Evolutionary conservation across 768 basidiomycete genomes (phyloP).

Genomic region (Steccherinum ochraceum): DNA sequence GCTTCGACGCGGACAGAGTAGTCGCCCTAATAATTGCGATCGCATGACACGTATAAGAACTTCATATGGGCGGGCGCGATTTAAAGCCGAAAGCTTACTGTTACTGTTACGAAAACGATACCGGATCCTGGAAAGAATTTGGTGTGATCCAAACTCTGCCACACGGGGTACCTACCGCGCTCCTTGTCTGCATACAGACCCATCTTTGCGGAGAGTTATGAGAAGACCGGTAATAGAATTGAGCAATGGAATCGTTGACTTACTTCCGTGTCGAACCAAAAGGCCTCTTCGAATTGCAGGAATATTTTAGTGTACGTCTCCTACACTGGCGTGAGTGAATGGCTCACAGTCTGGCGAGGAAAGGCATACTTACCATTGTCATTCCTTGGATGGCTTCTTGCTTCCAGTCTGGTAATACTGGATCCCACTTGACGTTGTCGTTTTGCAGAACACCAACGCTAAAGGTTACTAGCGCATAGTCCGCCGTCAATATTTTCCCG

Average conservation of each 20-base stretch:
- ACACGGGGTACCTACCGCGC: constrained; percentile 59
- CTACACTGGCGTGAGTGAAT: constrained; percentile 17
- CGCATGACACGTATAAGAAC: background rate
- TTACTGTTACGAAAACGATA: constrained; percentile 47
- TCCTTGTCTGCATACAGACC: constrained; percentile 51
- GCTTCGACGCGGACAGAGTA: constrained; percentile 50
- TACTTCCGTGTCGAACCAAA: constrained; percentile 49
- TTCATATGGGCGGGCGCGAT: no score
- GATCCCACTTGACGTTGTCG: constrained; percentile 49
- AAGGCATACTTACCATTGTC: constrained; percentile 43
- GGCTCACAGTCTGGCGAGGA: background rate
- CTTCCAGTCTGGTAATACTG: constrained; percentile 53
- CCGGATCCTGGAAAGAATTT: constrained; percentile 57
- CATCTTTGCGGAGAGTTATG: constrained; percentile 37
- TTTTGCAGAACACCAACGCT: constrained; percentile 65
- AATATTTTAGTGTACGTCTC: constrained; percentile 66
- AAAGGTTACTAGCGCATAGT: constrained; percentile 60
- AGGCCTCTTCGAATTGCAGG: constrained; percentile 53
- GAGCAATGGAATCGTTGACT: no score
- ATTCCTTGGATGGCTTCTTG: constrained; percentile 58
- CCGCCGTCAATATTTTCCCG: constrained; percentile 39
- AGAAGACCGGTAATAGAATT: constrained; percentile 2
- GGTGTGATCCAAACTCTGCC: constrained; percentile 57
- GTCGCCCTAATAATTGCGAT: constrained; percentile 46
- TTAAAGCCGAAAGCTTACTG: constrained; percentile 32